A percentile compares a stretch with the other conserved stretches of the same genome.
Conservation (phyloP, 1,284 basidiomycete species). For the Retiboletus flavoniger region DNA sequence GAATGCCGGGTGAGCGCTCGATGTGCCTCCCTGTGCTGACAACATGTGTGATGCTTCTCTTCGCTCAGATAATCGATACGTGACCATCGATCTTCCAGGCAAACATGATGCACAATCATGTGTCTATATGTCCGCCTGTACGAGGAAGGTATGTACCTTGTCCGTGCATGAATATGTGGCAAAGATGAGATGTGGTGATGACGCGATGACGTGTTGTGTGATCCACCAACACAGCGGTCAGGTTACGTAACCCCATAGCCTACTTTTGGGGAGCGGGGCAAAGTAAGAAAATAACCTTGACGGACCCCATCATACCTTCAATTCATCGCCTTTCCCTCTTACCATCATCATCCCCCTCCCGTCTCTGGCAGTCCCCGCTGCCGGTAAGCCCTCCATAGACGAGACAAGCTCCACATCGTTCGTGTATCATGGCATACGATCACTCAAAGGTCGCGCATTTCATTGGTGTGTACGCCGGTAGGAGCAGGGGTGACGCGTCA, state of each 20-base stretch:
- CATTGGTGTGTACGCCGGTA: constrained; percentile 58
- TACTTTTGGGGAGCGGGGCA: constrained; percentile 31
- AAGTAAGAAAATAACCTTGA: constrained; percentile 22
- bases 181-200: background rate
- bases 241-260: constrained; percentile 33
- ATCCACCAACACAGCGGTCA: background rate
- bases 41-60: constrained; percentile 12
- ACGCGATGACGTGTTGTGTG: background rate
- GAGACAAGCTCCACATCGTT: constrained; percentile 7
- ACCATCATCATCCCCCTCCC: constrained; percentile 21
- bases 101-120: constrained; percentile 15
- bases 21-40: constrained; percentile 28
- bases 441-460: constrained; percentile 82
- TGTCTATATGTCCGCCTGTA: background rate
- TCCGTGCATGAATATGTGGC: no score
- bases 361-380: constrained; percentile 8
- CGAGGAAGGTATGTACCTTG: no score
- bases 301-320: constrained; percentile 11
- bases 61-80: constrained; percentile 14
- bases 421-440: constrained; percentile 58
- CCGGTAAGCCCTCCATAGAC: constrained; percentile 7
- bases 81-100: constrained; percentile 13
- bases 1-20: constrained; percentile 12
- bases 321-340: constrained; percentile 11
- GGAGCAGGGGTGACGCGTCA: constrained; percentile 15